These are phyloP conservation scores for Panicum miliaceum DNA, from an alignment of 176 grass and related monocot species.

Conservation along the genomic window DNA sequence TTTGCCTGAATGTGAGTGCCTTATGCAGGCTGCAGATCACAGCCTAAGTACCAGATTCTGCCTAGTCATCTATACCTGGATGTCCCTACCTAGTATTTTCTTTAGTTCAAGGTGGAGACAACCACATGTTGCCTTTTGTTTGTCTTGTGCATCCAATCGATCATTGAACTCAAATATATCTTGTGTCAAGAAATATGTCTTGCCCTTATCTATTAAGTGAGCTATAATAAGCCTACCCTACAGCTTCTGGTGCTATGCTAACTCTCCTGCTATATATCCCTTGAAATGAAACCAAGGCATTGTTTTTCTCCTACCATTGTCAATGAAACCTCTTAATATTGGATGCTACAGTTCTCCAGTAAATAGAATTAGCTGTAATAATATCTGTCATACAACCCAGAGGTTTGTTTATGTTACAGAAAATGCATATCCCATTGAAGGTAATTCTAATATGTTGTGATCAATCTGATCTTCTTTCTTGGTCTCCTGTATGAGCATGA, in stretches of 20 bases:
- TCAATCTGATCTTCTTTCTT: neutral
- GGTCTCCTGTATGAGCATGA: neutral
- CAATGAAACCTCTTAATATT: too few relatives aligned
- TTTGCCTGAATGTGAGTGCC: neutral
- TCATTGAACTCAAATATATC: neutral
- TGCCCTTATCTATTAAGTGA: neutral
- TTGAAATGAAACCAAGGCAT: too few relatives aligned
- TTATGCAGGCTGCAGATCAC: neutral
- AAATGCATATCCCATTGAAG: neutral
- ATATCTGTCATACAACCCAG: too few relatives aligned
- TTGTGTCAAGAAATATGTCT: neutral
- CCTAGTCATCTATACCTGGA: constrained; percentile 13
- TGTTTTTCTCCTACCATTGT: too few relatives aligned
- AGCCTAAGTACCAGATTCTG: neutral
- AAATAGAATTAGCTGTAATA: too few relatives aligned
- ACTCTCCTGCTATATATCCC: neutral
- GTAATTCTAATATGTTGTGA: neutral
- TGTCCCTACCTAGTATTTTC: neutral
- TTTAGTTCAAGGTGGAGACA: neutral
- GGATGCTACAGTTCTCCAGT: neutral
- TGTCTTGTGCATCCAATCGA: neutral
- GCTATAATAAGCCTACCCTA: neutral
- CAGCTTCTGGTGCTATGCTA: neutral
- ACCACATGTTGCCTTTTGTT: neutral
- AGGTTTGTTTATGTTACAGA: too few relatives aligned